Evolutionary conservation across 257 asterid genomes (phyloP), one percentile per base, ranked within the genome.

Genomic region (Coffea eugenioides): DNA sequence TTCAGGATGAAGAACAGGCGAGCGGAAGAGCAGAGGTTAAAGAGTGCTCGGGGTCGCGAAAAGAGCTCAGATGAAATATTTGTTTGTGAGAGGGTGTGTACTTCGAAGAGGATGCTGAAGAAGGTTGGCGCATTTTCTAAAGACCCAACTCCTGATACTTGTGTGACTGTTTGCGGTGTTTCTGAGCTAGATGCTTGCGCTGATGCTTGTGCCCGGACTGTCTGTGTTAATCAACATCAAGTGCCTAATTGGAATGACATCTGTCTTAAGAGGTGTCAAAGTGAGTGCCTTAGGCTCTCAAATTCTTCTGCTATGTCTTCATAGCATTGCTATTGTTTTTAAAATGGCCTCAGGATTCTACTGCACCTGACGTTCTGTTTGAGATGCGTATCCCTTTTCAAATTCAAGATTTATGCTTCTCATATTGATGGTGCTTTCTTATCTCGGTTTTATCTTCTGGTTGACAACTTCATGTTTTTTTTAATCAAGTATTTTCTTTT

Each of bases 171-270:
- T 5, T 94, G 99, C 67, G 98, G 99, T 52, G 99, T 94, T 65
- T 94, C 99, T 7, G 98, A 96, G 80, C 90, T 94, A 1, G 99
- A 96, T 83, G 97, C 97, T 20, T 96, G 99, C 49, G 90, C 98
- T 3, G 99, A 96, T 85, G 99, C 99, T 18, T 94, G 98, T 79
- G 98, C 99, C 43, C 88, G 97, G 8, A 94, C 95, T 1, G 98
- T 94, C 2, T 96, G 99, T 74, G 97, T 92, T 71, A 94, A 91
- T 83, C 98, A 96, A 48, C 99, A 94, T 82, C 99, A 94, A 75
- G 97, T 96, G 23, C 99, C 99, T 5, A 91, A 92, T 5, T 96
- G 98, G 99, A 94, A 96, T 8, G 98, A 96, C 61, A 91, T 92
- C 25, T 96, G 99, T 82, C 98, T 96, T 66, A 87, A 93, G 18